Conservation (phyloP, 768 basidiomycete genomes). For the Phlegmacium glaucopus region DNA sequence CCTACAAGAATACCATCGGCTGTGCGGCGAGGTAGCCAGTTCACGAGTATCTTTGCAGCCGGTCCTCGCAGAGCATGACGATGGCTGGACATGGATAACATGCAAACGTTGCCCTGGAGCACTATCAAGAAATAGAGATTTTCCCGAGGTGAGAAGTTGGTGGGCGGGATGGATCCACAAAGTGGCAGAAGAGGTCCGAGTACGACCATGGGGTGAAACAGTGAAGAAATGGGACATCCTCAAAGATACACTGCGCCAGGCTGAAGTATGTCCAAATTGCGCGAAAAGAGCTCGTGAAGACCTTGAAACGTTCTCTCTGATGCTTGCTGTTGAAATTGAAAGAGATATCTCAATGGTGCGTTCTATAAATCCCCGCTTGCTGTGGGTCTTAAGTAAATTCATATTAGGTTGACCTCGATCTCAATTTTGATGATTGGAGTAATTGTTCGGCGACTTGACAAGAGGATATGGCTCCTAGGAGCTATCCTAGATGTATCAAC, state of each 20-base stretch:
- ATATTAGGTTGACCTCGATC: constrained; percentile 22
- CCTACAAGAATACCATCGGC: constrained; percentile 38
- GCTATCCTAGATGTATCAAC: too few relatives aligned
- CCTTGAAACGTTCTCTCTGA: constrained; percentile 27
- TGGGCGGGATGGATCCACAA: constrained; percentile 30
- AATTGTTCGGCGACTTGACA: not conserved
- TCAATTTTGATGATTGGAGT: constrained; percentile 23
- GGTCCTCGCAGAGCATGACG: constrained; percentile 23
- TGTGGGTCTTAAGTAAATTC: not conserved
- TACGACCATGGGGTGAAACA: constrained; percentile 31
- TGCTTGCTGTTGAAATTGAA: constrained; percentile 30
- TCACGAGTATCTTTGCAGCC: constrained; percentile 24
- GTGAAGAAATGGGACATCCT: constrained; percentile 29
- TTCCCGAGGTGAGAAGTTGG: constrained; percentile 26
- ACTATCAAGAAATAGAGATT: constrained; percentile 7
- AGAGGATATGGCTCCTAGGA: too few relatives aligned
- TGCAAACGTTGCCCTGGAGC: constrained; percentile 24
- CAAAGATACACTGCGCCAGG: constrained; percentile 18
- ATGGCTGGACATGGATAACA: constrained; percentile 31
- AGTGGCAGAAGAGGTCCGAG: constrained; percentile 24
- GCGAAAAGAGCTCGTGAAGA: constrained; percentile 20
- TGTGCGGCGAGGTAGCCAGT: constrained; percentile 34
- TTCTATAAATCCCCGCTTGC: not conserved
- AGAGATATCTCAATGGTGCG: constrained; percentile 28
- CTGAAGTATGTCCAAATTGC: constrained; percentile 26